Evolutionary conservation across 2,329 filamentous ascomycete species (phyloP).

Genomic region (Aspergillus pseudonomiae): DNA sequence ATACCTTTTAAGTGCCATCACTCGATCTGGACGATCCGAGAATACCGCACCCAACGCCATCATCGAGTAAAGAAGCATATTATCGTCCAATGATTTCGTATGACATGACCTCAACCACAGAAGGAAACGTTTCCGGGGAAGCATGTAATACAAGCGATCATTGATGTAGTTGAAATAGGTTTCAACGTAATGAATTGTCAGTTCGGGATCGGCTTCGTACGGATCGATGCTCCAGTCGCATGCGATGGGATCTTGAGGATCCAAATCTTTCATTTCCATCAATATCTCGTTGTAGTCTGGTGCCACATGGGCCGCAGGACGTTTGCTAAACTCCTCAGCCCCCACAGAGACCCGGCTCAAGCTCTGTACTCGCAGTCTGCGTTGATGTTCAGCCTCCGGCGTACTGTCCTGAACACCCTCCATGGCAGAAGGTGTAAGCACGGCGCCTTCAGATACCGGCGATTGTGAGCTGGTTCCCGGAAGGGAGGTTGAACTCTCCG

Average conservation of each 20-base stretch:
- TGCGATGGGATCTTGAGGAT: constrained; percentile 33
- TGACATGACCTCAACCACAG: constrained; percentile 55
- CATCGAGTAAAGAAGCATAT: constrained; percentile 64
- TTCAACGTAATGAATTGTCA: constrained; percentile 56
- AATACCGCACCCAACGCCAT: constrained; percentile 62
- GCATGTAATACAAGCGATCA: constrained; percentile 58
- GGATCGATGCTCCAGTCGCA: constrained; percentile 57
- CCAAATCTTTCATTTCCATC: constrained; percentile 33
- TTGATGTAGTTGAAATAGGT: constrained; percentile 63
- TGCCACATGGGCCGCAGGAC: constrained; percentile 17
- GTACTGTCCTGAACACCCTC: constrained; percentile 29
- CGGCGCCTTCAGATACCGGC: constrained; percentile 33
- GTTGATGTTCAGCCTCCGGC: constrained; percentile 29
- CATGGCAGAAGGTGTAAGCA: constrained; percentile 31
- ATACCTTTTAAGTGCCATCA: constrained; percentile 52
- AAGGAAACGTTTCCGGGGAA: constrained; percentile 57
- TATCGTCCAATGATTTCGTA: constrained; percentile 57
- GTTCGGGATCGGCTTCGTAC: constrained; percentile 52
- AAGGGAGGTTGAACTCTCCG: constrained; percentile 34
- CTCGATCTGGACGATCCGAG: constrained; percentile 50
- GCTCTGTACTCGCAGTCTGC: constrained; percentile 26
- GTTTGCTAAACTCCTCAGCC: constrained; percentile 18
- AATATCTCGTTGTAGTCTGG: constrained; percentile 36
- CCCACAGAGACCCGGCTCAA: constrained; percentile 19
- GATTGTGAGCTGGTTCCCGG: constrained; percentile 35